phyloP scores from a whole-genome alignment of 768 basidiomycete genomes.

The Termitomyces eurrhizus region DNA sequence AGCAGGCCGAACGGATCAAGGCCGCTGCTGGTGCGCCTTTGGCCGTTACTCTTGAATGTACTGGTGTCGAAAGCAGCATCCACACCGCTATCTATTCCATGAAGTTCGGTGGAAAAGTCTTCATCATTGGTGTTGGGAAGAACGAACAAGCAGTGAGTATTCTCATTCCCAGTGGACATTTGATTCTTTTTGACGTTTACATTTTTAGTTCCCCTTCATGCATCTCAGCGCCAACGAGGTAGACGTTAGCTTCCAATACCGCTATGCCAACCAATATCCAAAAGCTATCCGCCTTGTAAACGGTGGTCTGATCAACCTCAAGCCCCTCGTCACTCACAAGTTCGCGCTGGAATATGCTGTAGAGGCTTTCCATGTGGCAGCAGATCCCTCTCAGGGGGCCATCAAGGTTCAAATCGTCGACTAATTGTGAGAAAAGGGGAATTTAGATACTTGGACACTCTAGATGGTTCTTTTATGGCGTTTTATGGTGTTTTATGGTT shows the following conservation, averaged over 20 bases:
- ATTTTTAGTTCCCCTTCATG: conserved; percentile 63
- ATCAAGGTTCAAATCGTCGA: conserved; percentile 69
- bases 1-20: conserved; percentile 51
- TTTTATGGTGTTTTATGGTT: not conserved
- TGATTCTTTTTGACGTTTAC: not conserved
- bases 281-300: conserved; percentile 83
- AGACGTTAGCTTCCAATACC: conserved; percentile 65
- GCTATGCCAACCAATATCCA: conserved; percentile 76
- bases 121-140: conserved; percentile 68
- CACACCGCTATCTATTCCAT: conserved; percentile 60
- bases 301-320: conserved; percentile 64
- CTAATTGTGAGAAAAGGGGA: conserved; percentile 18
- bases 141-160: conserved; percentile 50
- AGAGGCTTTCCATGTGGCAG: conserved; percentile 75
- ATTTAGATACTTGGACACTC: not conserved
- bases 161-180: not conserved
- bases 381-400: conserved; percentile 61
- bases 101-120: conserved; percentile 63
- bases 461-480: not conserved
- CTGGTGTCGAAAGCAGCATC: conserved; percentile 60
- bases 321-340: conserved; percentile 77
- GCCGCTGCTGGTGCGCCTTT: conserved; percentile 44
- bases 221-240: conserved; percentile 68
- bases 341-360: conserved; percentile 71
- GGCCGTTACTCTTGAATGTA: conserved; percentile 58